A percentile compares a stretch with the other conserved stretches of the same genome.
These are phyloP conservation scores for Phyllosticta ampelicida DNA, from an alignment of 2,329 filamentous ascomycete genomes.

Conservation along the genomic window DNA sequence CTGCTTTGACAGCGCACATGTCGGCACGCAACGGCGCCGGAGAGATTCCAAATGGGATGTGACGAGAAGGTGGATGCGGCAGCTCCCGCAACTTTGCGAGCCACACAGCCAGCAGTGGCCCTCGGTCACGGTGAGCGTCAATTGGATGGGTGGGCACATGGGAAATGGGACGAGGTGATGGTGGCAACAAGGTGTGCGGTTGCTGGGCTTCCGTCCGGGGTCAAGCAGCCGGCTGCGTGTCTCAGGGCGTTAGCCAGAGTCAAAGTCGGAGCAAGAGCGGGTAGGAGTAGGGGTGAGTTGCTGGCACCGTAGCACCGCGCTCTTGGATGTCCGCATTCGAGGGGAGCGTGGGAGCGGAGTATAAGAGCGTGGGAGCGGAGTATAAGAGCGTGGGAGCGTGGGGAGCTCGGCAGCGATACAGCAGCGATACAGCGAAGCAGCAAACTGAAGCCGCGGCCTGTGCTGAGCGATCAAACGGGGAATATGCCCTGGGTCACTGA, in stretches of 20 bases:
- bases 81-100: not conserved
- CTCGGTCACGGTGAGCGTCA: not conserved
- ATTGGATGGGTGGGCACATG: not conserved
- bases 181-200: not conserved
- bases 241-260: no score
- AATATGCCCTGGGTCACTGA: conserved; percentile 1
- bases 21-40: not conserved
- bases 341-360: not conserved
- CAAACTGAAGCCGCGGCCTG: conserved; percentile 2
- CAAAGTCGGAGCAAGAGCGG: not conserved
- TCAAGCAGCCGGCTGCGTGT: not conserved
- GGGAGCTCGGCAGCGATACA: not conserved
- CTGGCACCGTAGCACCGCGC: not conserved
- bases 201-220: not conserved
- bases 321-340: no score
- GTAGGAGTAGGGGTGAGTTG: not conserved
- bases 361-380: not conserved
- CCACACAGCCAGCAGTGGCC: not conserved
- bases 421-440: no score
- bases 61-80: not conserved
- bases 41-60: not conserved
- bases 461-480: not conserved
- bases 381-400: not conserved
- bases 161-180: not conserved
- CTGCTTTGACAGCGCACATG: not conserved